phyloP scores from a whole-genome alignment of 202 grass and related monocot genomes.

The Schoenoplectus tabernaemontani region DNA sequence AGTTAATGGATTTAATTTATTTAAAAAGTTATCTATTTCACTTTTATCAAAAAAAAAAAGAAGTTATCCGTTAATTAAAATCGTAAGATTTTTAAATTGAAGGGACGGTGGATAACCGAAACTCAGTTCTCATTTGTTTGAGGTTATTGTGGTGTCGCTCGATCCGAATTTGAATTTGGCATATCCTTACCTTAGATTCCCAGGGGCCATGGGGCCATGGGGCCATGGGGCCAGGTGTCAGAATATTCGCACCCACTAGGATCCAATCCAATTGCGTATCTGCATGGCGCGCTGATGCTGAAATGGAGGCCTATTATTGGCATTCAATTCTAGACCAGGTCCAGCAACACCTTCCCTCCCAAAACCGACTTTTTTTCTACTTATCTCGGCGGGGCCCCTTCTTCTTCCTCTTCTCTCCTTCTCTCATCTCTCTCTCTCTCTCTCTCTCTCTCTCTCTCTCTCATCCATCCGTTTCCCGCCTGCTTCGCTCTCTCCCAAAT shows the following conservation, averaged over 20 bases:
- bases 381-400: not conserved
- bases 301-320: too few species aligned
- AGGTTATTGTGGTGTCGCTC: not conserved
- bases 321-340: not conserved
- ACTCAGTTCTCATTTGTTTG: too few species aligned
- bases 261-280: too few species aligned
- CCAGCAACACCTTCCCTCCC: not conserved
- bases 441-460: not conserved
- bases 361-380: not conserved
- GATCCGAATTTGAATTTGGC: not conserved
- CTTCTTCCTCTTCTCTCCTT: not conserved
- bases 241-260: not conserved
- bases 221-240: not conserved
- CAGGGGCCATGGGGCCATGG: not conserved
- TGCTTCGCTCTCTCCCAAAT: constrained; percentile 21
- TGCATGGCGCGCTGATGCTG: too few species aligned
- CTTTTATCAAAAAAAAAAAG: too few species aligned
- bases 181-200: not conserved
- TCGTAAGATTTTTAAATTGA: too few species aligned
- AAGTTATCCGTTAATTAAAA: too few species aligned
- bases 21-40: too few species aligned
- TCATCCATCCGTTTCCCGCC: constrained; percentile 50
- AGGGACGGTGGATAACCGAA: too few species aligned
- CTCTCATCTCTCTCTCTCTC: not conserved
- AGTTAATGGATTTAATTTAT: too few species aligned